These are phyloP conservation scores for Monilinia aucupariae DNA, from an alignment of 2,329 filamentous ascomycete genomes.

Conservation along the genomic window DNA sequence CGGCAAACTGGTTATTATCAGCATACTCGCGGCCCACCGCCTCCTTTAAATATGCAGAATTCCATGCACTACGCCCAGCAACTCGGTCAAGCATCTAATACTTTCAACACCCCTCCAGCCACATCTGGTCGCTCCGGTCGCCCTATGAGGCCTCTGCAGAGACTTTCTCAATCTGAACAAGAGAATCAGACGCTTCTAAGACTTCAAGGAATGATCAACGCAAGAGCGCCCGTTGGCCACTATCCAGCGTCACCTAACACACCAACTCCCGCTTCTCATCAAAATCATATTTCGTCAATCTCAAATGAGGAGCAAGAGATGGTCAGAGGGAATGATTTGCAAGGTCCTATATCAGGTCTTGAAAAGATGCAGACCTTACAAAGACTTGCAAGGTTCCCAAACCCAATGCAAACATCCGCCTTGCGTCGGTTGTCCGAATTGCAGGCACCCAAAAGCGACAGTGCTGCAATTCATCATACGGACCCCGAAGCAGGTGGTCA, in stretches of 20 bases:
- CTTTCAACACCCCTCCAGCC: conserved; percentile 14
- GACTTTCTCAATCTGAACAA: conserved; percentile 15
- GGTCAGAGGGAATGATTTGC: neutral
- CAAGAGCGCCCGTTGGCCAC: neutral
- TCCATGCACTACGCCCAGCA: conserved; percentile 34
- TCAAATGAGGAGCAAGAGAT: conserved; percentile 16
- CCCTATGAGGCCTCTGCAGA: conserved; percentile 3
- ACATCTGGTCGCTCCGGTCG: conserved; percentile 15
- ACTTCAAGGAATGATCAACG: conserved; percentile 15
- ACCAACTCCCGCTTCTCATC: neutral
- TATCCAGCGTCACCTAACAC: conserved; percentile 5
- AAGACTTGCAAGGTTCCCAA: conserved; percentile 31
- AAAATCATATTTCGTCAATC: neutral
- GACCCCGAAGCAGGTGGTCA: neutral
- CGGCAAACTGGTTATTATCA: conserved; percentile 24
- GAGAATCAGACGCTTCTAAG: conserved; percentile 17
- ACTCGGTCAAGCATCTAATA: conserved; percentile 21
- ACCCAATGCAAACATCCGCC: conserved; percentile 30
- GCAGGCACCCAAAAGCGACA: conserved; percentile 20
- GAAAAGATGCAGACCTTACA: conserved; percentile 35
- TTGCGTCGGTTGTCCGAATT: conserved; percentile 29
- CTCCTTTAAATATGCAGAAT: conserved; percentile 29
- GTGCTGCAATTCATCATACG: neutral
- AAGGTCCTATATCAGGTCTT: conserved; percentile 22
- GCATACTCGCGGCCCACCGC: conserved; percentile 24